Conservation (phyloP, 202 grass and related monocot species). For the Setaria viridis region DNA sequence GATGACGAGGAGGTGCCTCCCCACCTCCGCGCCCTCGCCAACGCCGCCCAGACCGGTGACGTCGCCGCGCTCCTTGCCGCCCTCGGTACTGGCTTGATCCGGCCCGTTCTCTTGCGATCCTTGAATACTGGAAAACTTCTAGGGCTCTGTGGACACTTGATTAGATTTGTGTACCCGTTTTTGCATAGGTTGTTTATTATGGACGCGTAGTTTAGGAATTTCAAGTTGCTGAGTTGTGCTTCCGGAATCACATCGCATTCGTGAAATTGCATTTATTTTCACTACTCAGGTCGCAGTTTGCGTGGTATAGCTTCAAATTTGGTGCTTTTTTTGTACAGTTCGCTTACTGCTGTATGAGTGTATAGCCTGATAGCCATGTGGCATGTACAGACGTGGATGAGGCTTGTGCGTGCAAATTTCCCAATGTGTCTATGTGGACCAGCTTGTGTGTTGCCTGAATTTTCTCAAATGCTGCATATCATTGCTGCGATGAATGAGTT, state of each 20-base stretch:
- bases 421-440: neutral
- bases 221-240: neutral
- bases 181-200: neutral
- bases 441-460: neutral
- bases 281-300: neutral
- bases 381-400: neutral
- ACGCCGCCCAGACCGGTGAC: conserved; percentile 77
- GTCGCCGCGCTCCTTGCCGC: conserved; percentile 63
- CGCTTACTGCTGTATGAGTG: neutral
- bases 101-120: neutral
- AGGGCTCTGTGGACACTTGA: conserved; percentile 23
- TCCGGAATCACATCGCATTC: neutral
- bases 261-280: neutral
- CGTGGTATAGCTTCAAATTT: neutral
- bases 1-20: conserved; percentile 69
- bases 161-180: neutral
- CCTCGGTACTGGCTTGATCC: conserved; percentile 60
- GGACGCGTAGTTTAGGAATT: neutral
- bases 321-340: neutral
- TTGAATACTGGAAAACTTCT: neutral
- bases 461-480: neutral
- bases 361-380: neutral
- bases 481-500: neutral
- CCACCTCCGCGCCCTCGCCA: conserved; percentile 80
- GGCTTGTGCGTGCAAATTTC: neutral